Base-by-base conservation (phyloP, 148 eudicot genomes). In the Spergularia marina region DNA sequence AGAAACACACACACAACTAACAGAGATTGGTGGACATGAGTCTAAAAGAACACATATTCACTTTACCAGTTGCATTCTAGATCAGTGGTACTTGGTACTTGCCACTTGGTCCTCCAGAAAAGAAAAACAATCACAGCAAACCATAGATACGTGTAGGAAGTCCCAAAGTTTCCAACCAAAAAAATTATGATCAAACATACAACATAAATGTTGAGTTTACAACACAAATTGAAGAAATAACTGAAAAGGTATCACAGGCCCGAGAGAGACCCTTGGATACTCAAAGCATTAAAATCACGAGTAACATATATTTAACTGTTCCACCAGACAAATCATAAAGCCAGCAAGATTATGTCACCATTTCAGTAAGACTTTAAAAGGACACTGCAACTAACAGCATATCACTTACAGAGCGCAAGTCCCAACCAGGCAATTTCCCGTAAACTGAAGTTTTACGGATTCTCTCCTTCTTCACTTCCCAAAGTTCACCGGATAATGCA, bases 401-500 rank as follows among this genome's bases (percentile, higher is more conserved):
- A 68, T 51, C 77, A 90, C 97, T 90, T 85, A 95, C 98, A 51
- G 98, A 92, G 41, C 96, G 86, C 88, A 95, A 84, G 80, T 92
- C 98, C 98, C 98, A 95, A 44, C 93, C 96, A 80, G 96, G 90
- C 82, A 90, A 80, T 73, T 89, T 88, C 72, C 98, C 98, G 84
- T 86, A 82, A 68, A 78, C 78, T 23, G 98, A 95, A 65, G 81
- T 84, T 64, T 92, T 83, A 15, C 90, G 84, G 75, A 95, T 90
- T 86, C 98, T 91, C 78, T 90, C 91, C 82, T 75, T 90, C 78
- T 95, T 95, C n/a, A 85, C 88, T 81, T 89, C 96, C 98, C 98
- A 95, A 81, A 95, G 96, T 83, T 95, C 97, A 81, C 98, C 98
- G 83, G 97, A 90, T 79, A 95, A 84, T 66, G 98, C 96, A 80